These are phyloP conservation scores for Furculomyces boomerangus DNA, from an alignment of 371 early-diverging fungal species.

Conservation along the genomic window DNA sequence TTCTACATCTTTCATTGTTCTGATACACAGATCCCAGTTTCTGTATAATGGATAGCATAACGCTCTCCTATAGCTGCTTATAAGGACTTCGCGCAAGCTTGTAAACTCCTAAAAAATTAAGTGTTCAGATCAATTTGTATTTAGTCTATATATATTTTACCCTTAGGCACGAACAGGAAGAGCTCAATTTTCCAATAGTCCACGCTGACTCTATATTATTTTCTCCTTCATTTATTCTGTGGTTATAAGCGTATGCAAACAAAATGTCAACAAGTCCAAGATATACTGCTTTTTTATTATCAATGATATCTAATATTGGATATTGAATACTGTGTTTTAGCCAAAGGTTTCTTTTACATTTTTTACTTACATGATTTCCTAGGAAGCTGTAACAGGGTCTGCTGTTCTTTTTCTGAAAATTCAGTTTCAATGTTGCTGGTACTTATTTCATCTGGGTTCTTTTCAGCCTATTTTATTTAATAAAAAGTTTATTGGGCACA, in stretches of 20 bases:
- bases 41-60: constrained; percentile 76
- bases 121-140: not conserved
- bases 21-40: constrained; percentile 44
- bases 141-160: constrained; percentile 18
- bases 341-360: not conserved
- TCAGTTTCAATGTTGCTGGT: constrained; percentile 4
- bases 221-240: constrained; percentile 70
- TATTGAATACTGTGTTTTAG: not conserved
- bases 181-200: constrained; percentile 72
- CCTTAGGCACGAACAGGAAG: constrained; percentile 62
- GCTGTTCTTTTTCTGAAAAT: constrained; percentile 51
- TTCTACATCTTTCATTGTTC: constrained; percentile 60
- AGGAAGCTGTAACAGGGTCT: constrained; percentile 56
- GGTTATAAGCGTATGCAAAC: constrained; percentile 77
- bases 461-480: too few relatives aligned
- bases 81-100: constrained; percentile 35
- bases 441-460: too few relatives aligned
- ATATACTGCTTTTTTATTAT: constrained; percentile 46
- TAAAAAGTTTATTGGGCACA: too few relatives aligned
- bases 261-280: constrained; percentile 77
- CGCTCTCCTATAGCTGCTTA: constrained; percentile 52
- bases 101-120: constrained; percentile 31
- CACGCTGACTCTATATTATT: constrained; percentile 75
- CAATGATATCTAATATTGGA: constrained; percentile 29
- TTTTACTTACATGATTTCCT: not conserved